Base-by-base conservation (phyloP, 495 filamentous ascomycete genomes). In the Polyplosphaeria fusca region DNA sequence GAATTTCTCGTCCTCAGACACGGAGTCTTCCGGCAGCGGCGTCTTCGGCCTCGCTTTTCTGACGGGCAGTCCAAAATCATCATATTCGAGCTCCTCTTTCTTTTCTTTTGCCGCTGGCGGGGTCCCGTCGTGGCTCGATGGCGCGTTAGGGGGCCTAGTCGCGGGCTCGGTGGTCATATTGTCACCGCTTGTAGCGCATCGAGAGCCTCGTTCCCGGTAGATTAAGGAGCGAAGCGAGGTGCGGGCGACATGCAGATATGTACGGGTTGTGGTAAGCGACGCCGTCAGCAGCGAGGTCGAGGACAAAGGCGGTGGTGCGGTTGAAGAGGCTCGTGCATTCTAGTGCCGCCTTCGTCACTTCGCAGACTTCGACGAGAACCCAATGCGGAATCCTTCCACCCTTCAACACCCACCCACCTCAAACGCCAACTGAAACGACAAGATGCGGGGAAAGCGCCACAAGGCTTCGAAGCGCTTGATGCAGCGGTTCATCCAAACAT, bases 1-100 rank as follows among this genome's bases (percentile, higher is more conserved):
- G 23, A 62, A 58, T 43, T 42, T 37, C n/a, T 64, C 61, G 2
- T 52, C 50, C 7, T 52, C 60, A 16, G 52, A 57, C 18, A 60
- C 64, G 4, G 41, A 38, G 18, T 35, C 60, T 23, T 67, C 45
- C 27, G 35, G 14, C 20, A 61, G 25, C 26, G 39, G 42, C 14
- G 50, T 55, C 30, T 41, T 41, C 25, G 49, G 45, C 18, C 55
- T 44, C 28, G 42, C 28, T 46, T 59, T 65, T 44, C 64, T 54
- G 13, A 70, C 54, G 24, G 70, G 69, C 28, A 73, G 40, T 16
- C 67, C 70, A 63, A 71, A 73, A 14, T 74, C 71, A 39, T 74
- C 70, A 20, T 62, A 57, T 39, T 65, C 60, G 13, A 58, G 45
- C 42, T 58, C 41, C 3, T 44, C 22, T 35, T 7, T 7, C 30